Percentiles rank a stretch among this genome's conserved stretches.
Evolutionary conservation across 768 basidiomycete genomes (phyloP).

Genomic region (Arthromyces matolae): DNA sequence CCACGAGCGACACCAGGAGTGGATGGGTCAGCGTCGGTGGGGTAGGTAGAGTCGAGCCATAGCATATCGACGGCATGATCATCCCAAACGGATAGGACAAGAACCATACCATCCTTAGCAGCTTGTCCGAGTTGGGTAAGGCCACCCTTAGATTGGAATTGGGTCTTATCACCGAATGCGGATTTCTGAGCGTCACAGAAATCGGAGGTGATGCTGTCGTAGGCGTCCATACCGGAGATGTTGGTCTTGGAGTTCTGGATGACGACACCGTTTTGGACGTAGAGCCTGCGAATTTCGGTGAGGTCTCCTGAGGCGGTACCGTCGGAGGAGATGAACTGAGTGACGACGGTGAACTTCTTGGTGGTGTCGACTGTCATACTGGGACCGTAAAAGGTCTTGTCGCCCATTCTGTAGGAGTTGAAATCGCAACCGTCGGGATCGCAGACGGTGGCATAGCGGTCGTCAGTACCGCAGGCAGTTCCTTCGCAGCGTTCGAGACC

Average conservation of each 20-base stretch:
- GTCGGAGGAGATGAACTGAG: too few relatives aligned
- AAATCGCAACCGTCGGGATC: slow-evolving; percentile 58
- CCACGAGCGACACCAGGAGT: slow-evolving; percentile 44
- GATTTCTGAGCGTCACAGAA: slow-evolving; percentile 48
- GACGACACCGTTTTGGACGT: too few relatives aligned
- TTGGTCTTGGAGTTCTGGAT: too few relatives aligned
- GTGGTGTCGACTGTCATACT: slow-evolving; percentile 48
- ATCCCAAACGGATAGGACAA: slow-evolving; percentile 47
- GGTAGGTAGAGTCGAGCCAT: slow-evolving; percentile 50
- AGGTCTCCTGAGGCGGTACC: slow-evolving; percentile 38
- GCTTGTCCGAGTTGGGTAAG: slow-evolving; percentile 31
- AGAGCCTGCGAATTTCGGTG: slow-evolving; percentile 30
- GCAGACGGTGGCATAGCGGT: slow-evolving; percentile 42
- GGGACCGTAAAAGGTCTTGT: slow-evolving; percentile 40
- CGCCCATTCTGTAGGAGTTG: slow-evolving; percentile 56
- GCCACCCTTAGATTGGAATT: slow-evolving; percentile 42
- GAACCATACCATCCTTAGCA: slow-evolving; percentile 40
- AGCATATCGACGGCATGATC: too few relatives aligned
- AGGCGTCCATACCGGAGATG: slow-evolving; percentile 37
- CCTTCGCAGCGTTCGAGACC: slow-evolving; percentile 42
- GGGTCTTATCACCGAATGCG: slow-evolving; percentile 43
- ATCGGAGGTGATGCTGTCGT: slow-evolving; percentile 44
- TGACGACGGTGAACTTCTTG: too few relatives aligned
- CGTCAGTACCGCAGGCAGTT: slow-evolving; percentile 31
- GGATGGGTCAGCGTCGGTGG: slow-evolving; percentile 28